Evolutionary conservation across 2,329 filamentous ascomycete species (phyloP).

Genomic region (Microthyrium microscopicum): DNA sequence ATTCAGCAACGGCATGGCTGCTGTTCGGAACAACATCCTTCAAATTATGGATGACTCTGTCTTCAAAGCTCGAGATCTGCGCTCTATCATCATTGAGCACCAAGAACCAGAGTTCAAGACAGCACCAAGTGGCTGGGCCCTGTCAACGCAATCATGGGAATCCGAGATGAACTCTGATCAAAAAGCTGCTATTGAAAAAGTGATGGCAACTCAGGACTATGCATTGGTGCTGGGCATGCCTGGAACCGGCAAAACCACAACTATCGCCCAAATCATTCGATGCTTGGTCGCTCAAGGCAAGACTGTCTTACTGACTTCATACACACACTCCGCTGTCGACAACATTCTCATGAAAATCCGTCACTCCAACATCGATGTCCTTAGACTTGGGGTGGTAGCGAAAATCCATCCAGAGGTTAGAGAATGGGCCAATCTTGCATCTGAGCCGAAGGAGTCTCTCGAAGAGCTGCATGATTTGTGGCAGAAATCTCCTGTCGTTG

Average conservation of each 20-base stretch:
- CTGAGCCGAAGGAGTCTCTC: conserved; percentile 55
- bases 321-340: conserved; percentile 95
- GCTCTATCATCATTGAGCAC: conserved; percentile 66
- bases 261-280: conserved; percentile 91
- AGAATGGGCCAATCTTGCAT: conserved; percentile 66
- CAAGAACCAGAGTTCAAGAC: conserved; percentile 57
- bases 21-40: conserved; percentile 82
- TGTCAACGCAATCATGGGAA: conserved; percentile 36
- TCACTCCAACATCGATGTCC: conserved; percentile 56
- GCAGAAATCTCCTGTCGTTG: conserved; percentile 75
- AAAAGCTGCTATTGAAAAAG: conserved; percentile 71
- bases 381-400: conserved; percentile 69
- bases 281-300: conserved; percentile 79
- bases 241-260: conserved; percentile 94
- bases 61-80: conserved; percentile 53
- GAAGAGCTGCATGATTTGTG: conserved; percentile 73
- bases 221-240: conserved; percentile 97
- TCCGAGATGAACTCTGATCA: conserved; percentile 75
- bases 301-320: conserved; percentile 82
- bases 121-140: conserved; percentile 43
- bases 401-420: conserved; percentile 83
- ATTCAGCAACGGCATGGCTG: conserved; percentile 95
- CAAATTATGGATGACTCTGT: conserved; percentile 74
- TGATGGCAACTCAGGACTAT: conserved; percentile 91
- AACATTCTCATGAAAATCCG: conserved; percentile 91